Percentiles rank a stretch among this genome's conserved stretches.
phyloP scores from a whole-genome alignment of 176 grass and related monocot species.

The Chloris gayana region DNA sequence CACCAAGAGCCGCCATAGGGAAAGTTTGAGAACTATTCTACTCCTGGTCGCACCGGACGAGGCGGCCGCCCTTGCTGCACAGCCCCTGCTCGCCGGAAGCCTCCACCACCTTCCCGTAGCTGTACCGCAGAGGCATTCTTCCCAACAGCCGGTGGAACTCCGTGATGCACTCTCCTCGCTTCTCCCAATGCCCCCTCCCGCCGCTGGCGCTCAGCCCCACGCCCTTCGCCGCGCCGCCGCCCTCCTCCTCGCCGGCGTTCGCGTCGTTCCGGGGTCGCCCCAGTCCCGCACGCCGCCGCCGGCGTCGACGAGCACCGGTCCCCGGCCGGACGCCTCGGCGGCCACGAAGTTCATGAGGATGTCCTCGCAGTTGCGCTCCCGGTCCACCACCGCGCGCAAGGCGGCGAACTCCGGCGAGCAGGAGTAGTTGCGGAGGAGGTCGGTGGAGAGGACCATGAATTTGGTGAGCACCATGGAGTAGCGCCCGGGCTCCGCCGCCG shows the following conservation, averaged over 20 bases:
- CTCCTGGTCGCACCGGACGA: constrained; percentile 59
- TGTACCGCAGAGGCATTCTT: constrained; percentile 82
- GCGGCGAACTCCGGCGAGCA: constrained; percentile 65
- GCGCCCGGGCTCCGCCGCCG: constrained; percentile 52
- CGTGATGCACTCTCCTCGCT: constrained; percentile 79
- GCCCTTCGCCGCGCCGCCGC: constrained; percentile 15
- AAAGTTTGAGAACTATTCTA: too few relatives aligned
- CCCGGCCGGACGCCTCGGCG: constrained; percentile 51
- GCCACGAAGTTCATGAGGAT: constrained; percentile 95
- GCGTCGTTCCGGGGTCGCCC: constrained; percentile 83
- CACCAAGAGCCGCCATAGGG: too few relatives aligned
- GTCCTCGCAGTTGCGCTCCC: constrained; percentile 86
- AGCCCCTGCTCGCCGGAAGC: constrained; percentile 65
- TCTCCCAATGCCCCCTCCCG: constrained; percentile 66
- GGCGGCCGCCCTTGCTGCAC: constrained; percentile 60
- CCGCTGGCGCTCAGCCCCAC: constrained; percentile 62
- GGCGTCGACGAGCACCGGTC: constrained; percentile 68
- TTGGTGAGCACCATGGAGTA: constrained; percentile 96
- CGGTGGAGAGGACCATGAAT: constrained; percentile 59
- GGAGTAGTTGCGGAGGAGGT: constrained; percentile 61
- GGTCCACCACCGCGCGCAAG: constrained; percentile 62
- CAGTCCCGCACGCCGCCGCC: constrained; percentile 72
- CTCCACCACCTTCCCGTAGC: constrained; percentile 68
- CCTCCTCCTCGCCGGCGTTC: constrained; percentile 10
- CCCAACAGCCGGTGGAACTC: constrained; percentile 86